Percentiles rank a stretch among this genome's conserved stretches.
Conservation (phyloP, 805 yeast genomes). For the Wickerhamomyces subpelliculosus region DNA sequence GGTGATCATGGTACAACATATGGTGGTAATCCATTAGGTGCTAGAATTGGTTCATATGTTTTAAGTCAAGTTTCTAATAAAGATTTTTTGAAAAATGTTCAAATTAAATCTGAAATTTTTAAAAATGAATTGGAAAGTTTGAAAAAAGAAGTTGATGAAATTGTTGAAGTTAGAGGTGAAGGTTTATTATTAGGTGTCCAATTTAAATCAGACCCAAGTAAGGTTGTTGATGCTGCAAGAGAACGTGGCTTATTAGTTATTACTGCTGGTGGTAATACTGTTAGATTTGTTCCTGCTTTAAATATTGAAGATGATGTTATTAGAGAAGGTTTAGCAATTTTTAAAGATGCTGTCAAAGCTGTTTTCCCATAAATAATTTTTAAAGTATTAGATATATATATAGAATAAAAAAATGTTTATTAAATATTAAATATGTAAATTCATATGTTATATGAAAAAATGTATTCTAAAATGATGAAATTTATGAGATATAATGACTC, state of each 20-base stretch:
- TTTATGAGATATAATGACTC: too few relatives aligned
- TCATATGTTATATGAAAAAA: not conserved
- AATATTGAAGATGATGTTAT: constrained; percentile 69
- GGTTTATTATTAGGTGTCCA: constrained; percentile 86
- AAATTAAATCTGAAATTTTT: constrained; percentile 52
- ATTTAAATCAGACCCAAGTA: constrained; percentile 55
- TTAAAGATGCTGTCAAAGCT: constrained; percentile 46
- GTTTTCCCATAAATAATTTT: constrained; percentile 7
- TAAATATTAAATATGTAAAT: not conserved
- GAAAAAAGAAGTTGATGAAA: constrained; percentile 45
- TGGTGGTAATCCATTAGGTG: constrained; percentile 94
- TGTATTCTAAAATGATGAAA: too few relatives aligned
- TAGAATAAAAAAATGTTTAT: not conserved
- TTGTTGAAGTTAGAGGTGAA: constrained; percentile 73
- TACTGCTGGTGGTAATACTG: constrained; percentile 87
- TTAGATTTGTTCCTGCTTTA: constrained; percentile 89
- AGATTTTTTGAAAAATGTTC: constrained; percentile 55
- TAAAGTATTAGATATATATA: not conserved
- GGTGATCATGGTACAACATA: constrained; percentile 99
- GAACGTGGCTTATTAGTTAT: constrained; percentile 78
- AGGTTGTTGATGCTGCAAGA: constrained; percentile 61
- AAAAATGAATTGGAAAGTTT: constrained; percentile 41
- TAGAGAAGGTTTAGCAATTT: constrained; percentile 62
- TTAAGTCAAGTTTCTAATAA: constrained; percentile 56
- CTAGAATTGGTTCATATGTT: constrained; percentile 75